These are phyloP conservation scores for Tylopilus rubrobrunneus DNA, from an alignment of 768 basidiomycete species.

Conservation along the genomic window DNA sequence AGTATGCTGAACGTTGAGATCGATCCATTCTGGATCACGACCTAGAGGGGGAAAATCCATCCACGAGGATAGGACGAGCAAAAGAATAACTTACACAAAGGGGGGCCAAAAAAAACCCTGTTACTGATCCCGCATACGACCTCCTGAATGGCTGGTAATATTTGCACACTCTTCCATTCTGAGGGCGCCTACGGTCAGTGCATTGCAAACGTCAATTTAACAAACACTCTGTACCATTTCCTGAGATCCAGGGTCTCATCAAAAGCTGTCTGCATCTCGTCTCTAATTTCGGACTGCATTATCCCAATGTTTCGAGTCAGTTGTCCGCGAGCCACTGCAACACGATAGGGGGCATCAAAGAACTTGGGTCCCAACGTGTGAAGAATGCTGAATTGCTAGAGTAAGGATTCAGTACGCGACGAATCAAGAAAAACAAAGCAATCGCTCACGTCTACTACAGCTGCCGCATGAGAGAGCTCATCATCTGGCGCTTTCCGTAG, in stretches of 20 bases:
- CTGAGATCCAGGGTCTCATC: slow-evolving; percentile 1
- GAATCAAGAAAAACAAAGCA: not conserved
- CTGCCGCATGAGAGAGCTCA: slow-evolving; percentile 32
- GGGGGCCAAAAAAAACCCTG: slow-evolving; percentile 43
- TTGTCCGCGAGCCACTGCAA: slow-evolving; percentile 20
- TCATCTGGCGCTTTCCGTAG: slow-evolving; percentile 38
- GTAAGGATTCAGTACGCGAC: not conserved
- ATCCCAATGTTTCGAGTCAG: not conserved
- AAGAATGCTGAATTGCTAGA: slow-evolving; percentile 20
- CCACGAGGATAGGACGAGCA: not conserved
- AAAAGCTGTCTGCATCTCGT: not conserved
- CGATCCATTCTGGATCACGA: slow-evolving; percentile 2
- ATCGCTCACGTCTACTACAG: slow-evolving; percentile 31
- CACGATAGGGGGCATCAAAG: slow-evolving; percentile 14
- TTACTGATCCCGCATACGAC: slow-evolving; percentile 36
- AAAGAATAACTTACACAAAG: slow-evolving; percentile 36
- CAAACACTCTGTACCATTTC: slow-evolving; percentile 7
- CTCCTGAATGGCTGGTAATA: slow-evolving; percentile 21
- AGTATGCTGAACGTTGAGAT: not conserved
- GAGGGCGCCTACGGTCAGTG: not conserved
- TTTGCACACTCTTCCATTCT: slow-evolving; percentile 40
- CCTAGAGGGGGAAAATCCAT: not conserved
- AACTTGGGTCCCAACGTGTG: slow-evolving; percentile 35
- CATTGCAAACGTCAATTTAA: too few relatives aligned
- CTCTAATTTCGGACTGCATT: not conserved